A percentile compares a stretch with the other conserved stretches of the same genome.
These are phyloP conservation scores for Salix exigua DNA, from an alignment of 345 rosid species.

Conservation along the genomic window DNA sequence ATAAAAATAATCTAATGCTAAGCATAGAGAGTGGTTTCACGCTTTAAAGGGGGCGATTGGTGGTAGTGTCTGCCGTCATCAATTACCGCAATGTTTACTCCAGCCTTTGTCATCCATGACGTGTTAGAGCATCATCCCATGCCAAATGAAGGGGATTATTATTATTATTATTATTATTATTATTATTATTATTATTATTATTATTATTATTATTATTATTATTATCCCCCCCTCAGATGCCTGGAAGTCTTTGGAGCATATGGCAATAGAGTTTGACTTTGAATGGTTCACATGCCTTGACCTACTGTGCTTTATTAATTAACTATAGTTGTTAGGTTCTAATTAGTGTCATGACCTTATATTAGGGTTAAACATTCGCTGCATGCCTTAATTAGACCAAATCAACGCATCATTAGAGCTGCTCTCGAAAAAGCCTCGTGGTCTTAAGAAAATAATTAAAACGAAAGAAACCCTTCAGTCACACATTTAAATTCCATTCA, in stretches of 20 bases:
- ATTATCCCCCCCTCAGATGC: not conserved
- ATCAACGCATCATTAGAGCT: not conserved
- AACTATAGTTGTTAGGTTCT: not conserved
- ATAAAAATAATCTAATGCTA: too few species aligned
- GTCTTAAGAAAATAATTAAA: not conserved
- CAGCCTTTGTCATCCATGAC: not conserved
- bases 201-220: too few species aligned
- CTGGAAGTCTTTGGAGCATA: conserved; percentile 6
- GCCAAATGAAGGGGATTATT: conserved; percentile 9
- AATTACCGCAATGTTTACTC: not conserved
- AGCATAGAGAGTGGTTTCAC: not conserved
- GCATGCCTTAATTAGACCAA: not conserved
- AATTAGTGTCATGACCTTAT: not conserved
- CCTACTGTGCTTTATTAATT: not conserved
- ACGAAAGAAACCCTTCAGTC: not conserved
- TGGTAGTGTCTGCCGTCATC: not conserved
- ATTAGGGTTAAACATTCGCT: not conserved
- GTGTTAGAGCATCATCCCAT: not conserved
- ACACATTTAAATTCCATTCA: not conserved
- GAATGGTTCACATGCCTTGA: not conserved
- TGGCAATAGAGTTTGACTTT: not conserved
- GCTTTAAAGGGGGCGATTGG: not conserved
- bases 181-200: too few species aligned
- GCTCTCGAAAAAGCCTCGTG: not conserved
- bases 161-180: too few species aligned